Conservation (phyloP, 352 stramenopile genomes). For the Chloridella minuta region DNA sequence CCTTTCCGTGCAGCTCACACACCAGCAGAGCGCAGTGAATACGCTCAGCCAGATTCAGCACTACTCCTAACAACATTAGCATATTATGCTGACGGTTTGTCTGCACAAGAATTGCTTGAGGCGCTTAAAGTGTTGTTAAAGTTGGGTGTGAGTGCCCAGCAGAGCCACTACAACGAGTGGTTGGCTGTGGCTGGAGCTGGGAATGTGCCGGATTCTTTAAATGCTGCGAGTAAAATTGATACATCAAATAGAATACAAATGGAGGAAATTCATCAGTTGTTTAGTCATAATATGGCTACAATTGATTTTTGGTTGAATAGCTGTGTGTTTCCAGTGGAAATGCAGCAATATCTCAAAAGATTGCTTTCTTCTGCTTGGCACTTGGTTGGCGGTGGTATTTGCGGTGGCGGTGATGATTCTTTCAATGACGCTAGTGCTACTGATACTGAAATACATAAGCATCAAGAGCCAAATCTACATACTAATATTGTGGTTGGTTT, state of each 20-base stretch:
- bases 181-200: too few relatives aligned
- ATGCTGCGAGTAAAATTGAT: too few relatives aligned
- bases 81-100: not conserved
- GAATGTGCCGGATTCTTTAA: too few relatives aligned
- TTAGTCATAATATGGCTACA: not conserved
- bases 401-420: too few relatives aligned
- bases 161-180: not conserved
- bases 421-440: too few relatives aligned
- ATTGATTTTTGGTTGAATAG: not conserved
- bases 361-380: not conserved
- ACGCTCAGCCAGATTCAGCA: conserved; percentile 42
- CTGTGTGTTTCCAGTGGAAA: not conserved
- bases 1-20: conserved; percentile 43
- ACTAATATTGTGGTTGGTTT: conserved; percentile 46
- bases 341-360: not conserved
- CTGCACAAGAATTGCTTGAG: not conserved
- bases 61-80: conserved; percentile 36
- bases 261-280: not conserved
- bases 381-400: not conserved
- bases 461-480: too few relatives aligned
- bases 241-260: too few relatives aligned
- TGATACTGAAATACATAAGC: too few relatives aligned
- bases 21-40: conserved; percentile 38
- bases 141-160: not conserved
- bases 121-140: not conserved